phyloP scores from a whole-genome alignment of 441 rosid genomes.

The Erodium moschatum region DNA sequence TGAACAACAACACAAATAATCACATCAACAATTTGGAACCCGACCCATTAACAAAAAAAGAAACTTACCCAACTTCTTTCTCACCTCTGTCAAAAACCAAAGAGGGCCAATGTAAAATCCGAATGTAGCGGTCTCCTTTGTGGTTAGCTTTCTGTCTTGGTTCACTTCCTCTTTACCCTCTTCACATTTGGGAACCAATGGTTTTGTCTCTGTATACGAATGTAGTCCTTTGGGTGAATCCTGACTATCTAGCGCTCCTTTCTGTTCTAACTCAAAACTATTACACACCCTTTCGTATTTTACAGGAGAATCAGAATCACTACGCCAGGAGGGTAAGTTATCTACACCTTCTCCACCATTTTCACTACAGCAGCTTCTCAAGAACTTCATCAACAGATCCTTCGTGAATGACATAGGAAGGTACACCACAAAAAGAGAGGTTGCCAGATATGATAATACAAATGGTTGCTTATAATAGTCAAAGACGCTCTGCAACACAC shows the following conservation, averaged over 20 bases:
- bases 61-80: background rate
- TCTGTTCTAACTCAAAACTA: constrained; percentile 18
- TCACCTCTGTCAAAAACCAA: constrained; percentile 38
- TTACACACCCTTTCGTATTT: constrained; percentile 10
- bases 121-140: constrained; percentile 19
- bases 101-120: constrained; percentile 29
- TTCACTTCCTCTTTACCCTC: constrained; percentile 1
- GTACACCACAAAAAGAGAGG: constrained; percentile 33
- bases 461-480: constrained; percentile 38
- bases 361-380: constrained; percentile 8
- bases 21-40: background rate
- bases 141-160: constrained; percentile 10
- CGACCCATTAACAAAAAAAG: background rate
- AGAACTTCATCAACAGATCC: constrained; percentile 25
- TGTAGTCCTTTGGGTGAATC: constrained; percentile 18
- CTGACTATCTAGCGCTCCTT: background rate
- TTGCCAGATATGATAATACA: constrained; percentile 35
- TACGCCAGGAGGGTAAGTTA: background rate
- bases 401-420: constrained; percentile 42
- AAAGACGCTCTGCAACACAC: constrained; percentile 28
- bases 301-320: constrained; percentile 14
- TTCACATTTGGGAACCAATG: constrained; percentile 8
- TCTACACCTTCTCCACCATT: background rate
- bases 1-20: constrained; percentile 17
- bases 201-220: constrained; percentile 19